A percentile compares a stretch with the other conserved stretches of the same genome.
phyloP scores from a whole-genome alignment of 176 grass and related monocot species.

The Rhynchospora tenuis region DNA sequence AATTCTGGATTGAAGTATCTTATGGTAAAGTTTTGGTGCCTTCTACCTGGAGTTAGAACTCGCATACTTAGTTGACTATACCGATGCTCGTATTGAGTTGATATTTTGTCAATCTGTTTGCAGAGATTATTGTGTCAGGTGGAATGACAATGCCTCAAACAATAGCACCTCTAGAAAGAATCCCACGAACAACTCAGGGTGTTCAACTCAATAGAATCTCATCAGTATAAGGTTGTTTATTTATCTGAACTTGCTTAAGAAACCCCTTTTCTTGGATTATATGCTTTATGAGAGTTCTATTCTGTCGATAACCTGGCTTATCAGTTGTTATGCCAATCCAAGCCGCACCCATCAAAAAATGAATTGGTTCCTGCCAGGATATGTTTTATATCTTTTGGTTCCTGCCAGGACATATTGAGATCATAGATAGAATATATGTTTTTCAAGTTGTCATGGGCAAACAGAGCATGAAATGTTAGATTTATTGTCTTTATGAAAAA shows the following conservation, averaged over 20 bases:
- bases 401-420: not conserved
- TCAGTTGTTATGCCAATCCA: not conserved
- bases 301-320: not conserved
- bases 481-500: no score
- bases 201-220: constrained; percentile 73
- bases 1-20: not conserved
- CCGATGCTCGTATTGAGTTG: not conserved
- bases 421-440: not conserved
- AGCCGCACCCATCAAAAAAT: not conserved
- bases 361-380: not conserved
- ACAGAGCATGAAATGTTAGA: not conserved
- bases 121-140: constrained; percentile 99
- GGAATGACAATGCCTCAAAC: constrained; percentile 99
- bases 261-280: not conserved
- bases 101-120: not conserved
- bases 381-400: not conserved
- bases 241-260: not conserved
- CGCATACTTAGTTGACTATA: not conserved
- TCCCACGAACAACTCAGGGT: constrained; percentile 59
- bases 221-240: constrained; percentile 29
- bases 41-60: not conserved
- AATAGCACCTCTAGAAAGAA: constrained; percentile 73
- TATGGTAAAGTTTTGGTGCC: not conserved
- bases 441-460: not conserved
- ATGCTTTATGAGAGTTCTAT: not conserved